Evolutionary conservation across 495 filamentous ascomycete genomes (phyloP), one percentile per base, ranked within the genome.

Genomic region (Talaromyces proteolyticus): DNA sequence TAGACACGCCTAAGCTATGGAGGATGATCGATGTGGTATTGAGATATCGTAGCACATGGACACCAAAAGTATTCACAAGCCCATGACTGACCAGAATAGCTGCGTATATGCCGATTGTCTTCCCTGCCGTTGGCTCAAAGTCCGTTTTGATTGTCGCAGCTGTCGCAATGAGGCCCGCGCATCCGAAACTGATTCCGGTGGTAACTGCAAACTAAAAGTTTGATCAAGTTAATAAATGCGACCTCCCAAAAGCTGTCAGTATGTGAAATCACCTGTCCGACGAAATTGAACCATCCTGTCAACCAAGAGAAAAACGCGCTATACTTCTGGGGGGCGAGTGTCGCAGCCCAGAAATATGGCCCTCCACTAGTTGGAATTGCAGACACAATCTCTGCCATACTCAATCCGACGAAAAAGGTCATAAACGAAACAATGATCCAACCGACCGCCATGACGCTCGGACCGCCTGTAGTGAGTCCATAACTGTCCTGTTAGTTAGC

Each of bases 311-410:
- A 70, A 55, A 85, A 84, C 5, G 82, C 78, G 0, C 75, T 71
- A 61, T 75, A 70, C 5, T 67, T 59, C 5, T 70, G 65, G 1
- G 81, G 77, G 6, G 82, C 80, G 19, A 85, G 68, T 51, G 82
- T 71, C 23, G 81, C 81, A 3, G 78, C 70, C 82, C 82, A 86
- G 60, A 84, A 85, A 54, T 86, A 86, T 16, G 80, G 80, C 7
- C 82, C 82, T 18, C 81, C 82, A 29, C 69, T 74, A 3, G 80
- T 85, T 0, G 82, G 82, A 53, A 84, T 78, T 1, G 81, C 81
- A 2, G 77, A 81, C 20, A 82, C 80, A 52, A 86, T 85, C 59
- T 86, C 82, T 1, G 80, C 82, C 75, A 86, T 83, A 17, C 75
- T 70, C 2, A 79, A 60, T 44, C 78, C 81, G 49, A 81, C 78